Conservation (phyloP, 371 early-diverging fungal genomes). For the Basidiobolus meristosporus region DNA sequence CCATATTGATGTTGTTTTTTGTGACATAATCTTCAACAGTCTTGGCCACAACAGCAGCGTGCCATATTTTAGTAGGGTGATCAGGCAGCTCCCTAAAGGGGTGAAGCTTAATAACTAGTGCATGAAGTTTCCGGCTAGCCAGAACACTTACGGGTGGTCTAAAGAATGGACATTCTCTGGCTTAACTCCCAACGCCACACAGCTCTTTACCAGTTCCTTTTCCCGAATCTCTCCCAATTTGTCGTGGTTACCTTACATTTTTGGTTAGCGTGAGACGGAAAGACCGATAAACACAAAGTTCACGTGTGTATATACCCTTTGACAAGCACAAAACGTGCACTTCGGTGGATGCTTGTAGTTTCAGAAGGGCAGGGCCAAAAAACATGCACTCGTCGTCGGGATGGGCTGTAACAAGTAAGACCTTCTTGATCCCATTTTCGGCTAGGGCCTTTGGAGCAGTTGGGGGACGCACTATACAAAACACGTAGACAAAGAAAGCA, state of each 20-base stretch:
- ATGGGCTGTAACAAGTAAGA: conserved; percentile 85
- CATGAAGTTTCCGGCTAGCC: too few species aligned
- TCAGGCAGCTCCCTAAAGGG: conserved; percentile 53
- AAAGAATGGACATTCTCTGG: conserved; percentile 31
- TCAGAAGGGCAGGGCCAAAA: conserved; percentile 79
- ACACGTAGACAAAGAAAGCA: background rate
- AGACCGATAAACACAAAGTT: background rate
- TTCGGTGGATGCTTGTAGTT: conserved; percentile 16
- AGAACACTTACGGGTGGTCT: conserved; percentile 35
- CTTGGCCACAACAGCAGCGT: conserved; percentile 25
- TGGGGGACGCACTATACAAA: background rate
- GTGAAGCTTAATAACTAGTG: too few species aligned
- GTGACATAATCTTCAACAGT: conserved; percentile 31
- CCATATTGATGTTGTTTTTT: conserved; percentile 39
- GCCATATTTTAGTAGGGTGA: conserved; percentile 54
- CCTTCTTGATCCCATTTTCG: conserved; percentile 4
- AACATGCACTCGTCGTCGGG: conserved; percentile 99
- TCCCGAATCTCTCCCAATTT: conserved; percentile 57
- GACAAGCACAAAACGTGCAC: conserved; percentile 72
- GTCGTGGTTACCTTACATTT: conserved; percentile 49
- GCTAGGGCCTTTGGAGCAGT: background rate
- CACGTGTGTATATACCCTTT: conserved; percentile 41
- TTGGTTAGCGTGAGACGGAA: background rate
- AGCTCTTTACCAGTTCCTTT: conserved; percentile 52
- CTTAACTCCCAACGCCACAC: conserved; percentile 40